Percentiles rank a stretch among this genome's conserved stretches.
These are phyloP conservation scores for Backusella psychrophila DNA, from an alignment of 192 early-diverging fungal genomes.

Conservation along the genomic window DNA sequence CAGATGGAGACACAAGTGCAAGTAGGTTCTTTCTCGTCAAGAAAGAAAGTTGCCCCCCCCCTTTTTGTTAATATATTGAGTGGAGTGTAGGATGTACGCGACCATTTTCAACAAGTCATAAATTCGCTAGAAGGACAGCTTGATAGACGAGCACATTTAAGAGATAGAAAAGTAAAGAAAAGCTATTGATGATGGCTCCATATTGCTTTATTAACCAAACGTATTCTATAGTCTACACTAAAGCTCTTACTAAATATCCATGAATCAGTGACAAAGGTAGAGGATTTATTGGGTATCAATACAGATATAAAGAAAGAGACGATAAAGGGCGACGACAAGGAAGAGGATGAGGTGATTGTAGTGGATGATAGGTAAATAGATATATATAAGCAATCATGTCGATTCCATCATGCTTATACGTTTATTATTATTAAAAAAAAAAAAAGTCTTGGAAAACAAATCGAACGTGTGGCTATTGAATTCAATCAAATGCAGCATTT, in stretches of 20 bases:
- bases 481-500: conserved; percentile 84
- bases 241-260: conserved; percentile 74
- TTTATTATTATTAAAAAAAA: neutral
- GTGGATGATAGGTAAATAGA: conserved; percentile 9
- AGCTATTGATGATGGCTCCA: neutral
- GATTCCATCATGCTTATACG: neutral
- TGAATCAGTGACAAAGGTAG: conserved; percentile 76
- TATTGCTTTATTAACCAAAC: neutral
- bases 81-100: conserved; percentile 44
- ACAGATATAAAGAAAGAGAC: conserved; percentile 11
- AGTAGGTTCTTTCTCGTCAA: conserved; percentile 34
- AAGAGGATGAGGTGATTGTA: neutral
- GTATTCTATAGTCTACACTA: conserved; percentile 45
- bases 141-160: conserved; percentile 54
- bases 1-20: conserved; percentile 59
- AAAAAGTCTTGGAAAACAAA: conserved; percentile 59
- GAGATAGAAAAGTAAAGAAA: conserved; percentile 64
- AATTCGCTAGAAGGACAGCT: conserved; percentile 58
- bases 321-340: neutral
- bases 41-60: neutral
- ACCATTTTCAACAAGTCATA: conserved; percentile 50
- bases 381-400: neutral
- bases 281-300: conserved; percentile 64
- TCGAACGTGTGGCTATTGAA: conserved; percentile 83
- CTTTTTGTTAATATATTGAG: neutral